phyloP scores from a whole-genome alignment of 2,329 filamentous ascomycete genomes.

The Daldinia sp. region DNA sequence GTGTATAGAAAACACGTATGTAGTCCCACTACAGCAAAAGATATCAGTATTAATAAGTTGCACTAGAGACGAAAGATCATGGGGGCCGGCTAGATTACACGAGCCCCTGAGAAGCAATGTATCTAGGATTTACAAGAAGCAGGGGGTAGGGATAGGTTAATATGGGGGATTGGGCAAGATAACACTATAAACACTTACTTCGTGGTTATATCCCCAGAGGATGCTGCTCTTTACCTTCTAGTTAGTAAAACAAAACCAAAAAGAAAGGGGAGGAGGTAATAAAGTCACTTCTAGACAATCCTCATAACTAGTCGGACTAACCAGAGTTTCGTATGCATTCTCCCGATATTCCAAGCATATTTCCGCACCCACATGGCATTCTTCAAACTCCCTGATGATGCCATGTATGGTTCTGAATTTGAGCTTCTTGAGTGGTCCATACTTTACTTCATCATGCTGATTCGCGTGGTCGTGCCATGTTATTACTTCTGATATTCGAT shows the following conservation, averaged over 20 bases:
- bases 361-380: not conserved
- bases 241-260: conserved; percentile 4
- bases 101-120: not conserved
- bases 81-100: not conserved
- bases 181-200: conserved; percentile 15
- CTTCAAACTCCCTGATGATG: not conserved
- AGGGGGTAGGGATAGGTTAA: not conserved
- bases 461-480: conserved; percentile 41
- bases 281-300: no score
- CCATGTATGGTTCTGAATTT: not conserved
- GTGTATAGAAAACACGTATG: not conserved
- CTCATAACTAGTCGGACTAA: not conserved
- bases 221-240: conserved; percentile 28
- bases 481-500: conserved; percentile 37
- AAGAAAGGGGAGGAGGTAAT: no score
- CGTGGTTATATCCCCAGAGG: conserved; percentile 40
- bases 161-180: not conserved
- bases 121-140: not conserved
- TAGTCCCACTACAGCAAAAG: not conserved
- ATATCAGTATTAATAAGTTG: not conserved
- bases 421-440: conserved; percentile 36
- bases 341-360: conserved; percentile 4
- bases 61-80: not conserved
- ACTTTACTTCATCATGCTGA: conserved; percentile 34
- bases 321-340: not conserved